Evolutionary conservation across 345 rosid species (phyloP).

Genomic region (Psidium guajava): DNA sequence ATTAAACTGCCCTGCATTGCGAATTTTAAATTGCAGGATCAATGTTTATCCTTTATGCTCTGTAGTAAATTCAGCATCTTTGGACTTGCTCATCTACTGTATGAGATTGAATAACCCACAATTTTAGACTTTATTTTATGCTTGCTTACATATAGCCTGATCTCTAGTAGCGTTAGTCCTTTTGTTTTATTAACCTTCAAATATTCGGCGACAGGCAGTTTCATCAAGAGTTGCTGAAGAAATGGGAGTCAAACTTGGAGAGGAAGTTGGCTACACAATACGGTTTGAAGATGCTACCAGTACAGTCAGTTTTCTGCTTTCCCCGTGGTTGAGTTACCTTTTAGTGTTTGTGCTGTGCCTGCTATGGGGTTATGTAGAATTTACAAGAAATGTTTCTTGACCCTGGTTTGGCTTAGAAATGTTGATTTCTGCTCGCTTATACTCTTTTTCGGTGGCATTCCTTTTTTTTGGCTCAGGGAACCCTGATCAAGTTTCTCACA

Average conservation of each 20-base stretch:
- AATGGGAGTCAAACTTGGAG: conserved; percentile 90
- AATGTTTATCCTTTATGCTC: neutral
- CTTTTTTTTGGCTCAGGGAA: conserved; percentile 40
- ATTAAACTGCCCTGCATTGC: neutral
- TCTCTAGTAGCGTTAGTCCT: neutral
- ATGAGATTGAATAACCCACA: neutral
- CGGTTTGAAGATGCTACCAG: conserved; percentile 82
- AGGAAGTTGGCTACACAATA: conserved; percentile 91
- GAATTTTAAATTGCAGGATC: neutral
- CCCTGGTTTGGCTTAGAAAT: neutral
- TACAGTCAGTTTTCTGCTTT: conserved; percentile 34
- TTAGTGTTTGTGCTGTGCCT: neutral
- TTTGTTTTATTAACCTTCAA: neutral
- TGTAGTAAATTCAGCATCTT: neutral
- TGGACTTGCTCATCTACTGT: neutral
- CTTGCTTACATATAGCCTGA: neutral
- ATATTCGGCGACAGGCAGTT: conserved; percentile 43
- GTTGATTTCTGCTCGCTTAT: neutral
- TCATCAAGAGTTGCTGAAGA: conserved; percentile 95
- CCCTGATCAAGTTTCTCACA: conserved; percentile 74
- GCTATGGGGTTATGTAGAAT: neutral
- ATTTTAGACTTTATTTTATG: neutral
- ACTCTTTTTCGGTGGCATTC: neutral
- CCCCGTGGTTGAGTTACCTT: neutral
- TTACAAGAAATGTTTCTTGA: neutral